Evolutionary conservation across 2,329 filamentous ascomycete species (phyloP).

Genomic region (Aspergillus fructus): DNA sequence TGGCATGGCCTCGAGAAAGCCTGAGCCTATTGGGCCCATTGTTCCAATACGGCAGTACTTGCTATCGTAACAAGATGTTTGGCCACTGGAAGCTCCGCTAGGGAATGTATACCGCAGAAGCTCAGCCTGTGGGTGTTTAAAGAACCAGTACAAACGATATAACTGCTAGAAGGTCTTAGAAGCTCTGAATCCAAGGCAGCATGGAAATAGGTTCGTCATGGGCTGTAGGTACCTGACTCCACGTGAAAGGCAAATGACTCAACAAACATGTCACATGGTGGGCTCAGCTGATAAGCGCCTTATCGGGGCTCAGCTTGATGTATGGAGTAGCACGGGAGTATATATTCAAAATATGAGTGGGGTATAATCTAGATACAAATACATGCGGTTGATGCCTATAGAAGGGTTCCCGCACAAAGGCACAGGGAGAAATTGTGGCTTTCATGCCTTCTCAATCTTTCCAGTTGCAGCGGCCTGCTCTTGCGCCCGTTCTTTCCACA

Average conservation of each 20-base stretch:
- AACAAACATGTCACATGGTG: conserved; percentile 3
- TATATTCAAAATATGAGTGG: background rate
- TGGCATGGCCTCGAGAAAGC: conserved; percentile 26
- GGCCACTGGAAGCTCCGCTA: background rate
- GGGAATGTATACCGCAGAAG: background rate
- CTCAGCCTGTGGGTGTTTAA: background rate
- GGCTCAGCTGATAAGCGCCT: background rate
- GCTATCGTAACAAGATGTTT: background rate
- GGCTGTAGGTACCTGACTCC: background rate
- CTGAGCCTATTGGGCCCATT: conserved; percentile 9
- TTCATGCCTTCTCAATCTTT: background rate
- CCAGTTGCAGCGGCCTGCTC: conserved; percentile 30
- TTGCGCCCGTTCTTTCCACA: conserved; percentile 62
- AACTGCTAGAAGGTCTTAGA: background rate
- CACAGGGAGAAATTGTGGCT: background rate
- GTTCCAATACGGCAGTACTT: background rate
- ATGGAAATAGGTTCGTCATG: background rate
- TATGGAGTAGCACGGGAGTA: background rate
- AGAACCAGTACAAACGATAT: background rate
- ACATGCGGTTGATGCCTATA: background rate
- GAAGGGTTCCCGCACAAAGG: background rate
- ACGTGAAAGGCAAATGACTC: conserved; percentile 4
- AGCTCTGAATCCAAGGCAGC: background rate
- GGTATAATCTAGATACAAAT: conserved; percentile 2
- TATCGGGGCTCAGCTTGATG: background rate